Evolutionary conservation across 1,139 yeast genomes (phyloP).

Genomic region (Zygoascus sp.): DNA sequence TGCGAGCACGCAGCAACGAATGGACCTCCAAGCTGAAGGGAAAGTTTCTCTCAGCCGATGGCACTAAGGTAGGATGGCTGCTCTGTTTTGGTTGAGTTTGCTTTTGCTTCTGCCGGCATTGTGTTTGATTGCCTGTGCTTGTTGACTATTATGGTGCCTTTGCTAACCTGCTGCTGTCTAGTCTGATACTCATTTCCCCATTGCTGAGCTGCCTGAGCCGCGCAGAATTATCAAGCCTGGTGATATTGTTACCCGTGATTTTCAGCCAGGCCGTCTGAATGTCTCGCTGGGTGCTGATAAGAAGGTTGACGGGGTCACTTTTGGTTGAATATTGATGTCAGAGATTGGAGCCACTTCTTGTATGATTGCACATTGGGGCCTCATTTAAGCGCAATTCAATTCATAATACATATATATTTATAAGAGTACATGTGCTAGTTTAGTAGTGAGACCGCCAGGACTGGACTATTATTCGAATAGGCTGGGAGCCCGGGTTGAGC

Average conservation of each 20-base stretch:
- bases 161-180: neutral
- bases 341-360: no score
- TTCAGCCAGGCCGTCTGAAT: conserved; percentile 26
- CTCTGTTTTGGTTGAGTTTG: neutral
- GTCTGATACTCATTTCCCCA: conserved; percentile 11
- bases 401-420: no score
- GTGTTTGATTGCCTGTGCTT: no score
- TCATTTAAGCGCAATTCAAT: no score
- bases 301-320: conserved; percentile 20
- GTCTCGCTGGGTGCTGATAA: conserved; percentile 26
- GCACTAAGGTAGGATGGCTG: neutral
- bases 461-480: no score
- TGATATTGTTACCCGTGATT: conserved; percentile 24
- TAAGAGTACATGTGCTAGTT: no score
- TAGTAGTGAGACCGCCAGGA: no score
- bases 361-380: no score
- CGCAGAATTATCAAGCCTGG: conserved; percentile 25
- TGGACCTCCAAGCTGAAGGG: neutral
- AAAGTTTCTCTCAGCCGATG: neutral
- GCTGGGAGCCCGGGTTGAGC: no score
- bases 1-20: neutral
- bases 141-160: no score
- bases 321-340: conserved; percentile 20
- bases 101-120: conserved; percentile 11
- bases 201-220: conserved; percentile 23